Percentiles rank a stretch among this genome's conserved stretches.
phyloP scores from a whole-genome alignment of 805 yeast species.

The Cyberlindnera xishuangbannaensis region DNA sequence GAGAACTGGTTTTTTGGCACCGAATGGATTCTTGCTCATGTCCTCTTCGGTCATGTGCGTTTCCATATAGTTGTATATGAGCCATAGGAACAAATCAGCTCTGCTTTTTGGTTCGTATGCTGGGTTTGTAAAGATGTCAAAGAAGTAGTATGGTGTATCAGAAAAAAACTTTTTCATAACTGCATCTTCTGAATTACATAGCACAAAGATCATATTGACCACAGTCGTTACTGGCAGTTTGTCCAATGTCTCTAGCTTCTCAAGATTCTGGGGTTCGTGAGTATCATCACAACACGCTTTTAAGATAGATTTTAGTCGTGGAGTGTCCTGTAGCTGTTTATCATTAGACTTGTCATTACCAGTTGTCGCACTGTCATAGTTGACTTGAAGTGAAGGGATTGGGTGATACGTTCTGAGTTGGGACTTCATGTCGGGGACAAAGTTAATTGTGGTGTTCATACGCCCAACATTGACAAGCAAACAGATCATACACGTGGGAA shows the following conservation, averaged over 20 bases:
- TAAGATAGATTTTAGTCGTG: slow-evolving; percentile 81
- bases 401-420: slow-evolving; percentile 90
- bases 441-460: slow-evolving; percentile 90
- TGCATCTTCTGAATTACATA: slow-evolving; percentile 58
- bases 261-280: slow-evolving; percentile 40
- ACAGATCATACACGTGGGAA: slow-evolving; percentile 75
- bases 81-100: slow-evolving; percentile 75
- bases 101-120: slow-evolving; percentile 58
- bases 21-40: slow-evolving; percentile 53
- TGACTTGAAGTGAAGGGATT: slow-evolving; percentile 81
- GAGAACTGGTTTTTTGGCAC: slow-evolving; percentile 32
- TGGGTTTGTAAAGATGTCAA: slow-evolving; percentile 67
- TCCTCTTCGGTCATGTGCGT: slow-evolving; percentile 54
- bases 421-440: slow-evolving; percentile 93
- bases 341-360: slow-evolving; percentile 36
- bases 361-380: slow-evolving; percentile 35
- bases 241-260: slow-evolving; percentile 37
- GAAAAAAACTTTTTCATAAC: slow-evolving; percentile 33
- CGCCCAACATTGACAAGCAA: slow-evolving; percentile 87
- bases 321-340: slow-evolving; percentile 90
- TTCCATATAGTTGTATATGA: slow-evolving; percentile 74
- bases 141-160: slow-evolving; percentile 43
- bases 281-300: slow-evolving; percentile 80
- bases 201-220: slow-evolving; percentile 66
- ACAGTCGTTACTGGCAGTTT: slow-evolving; percentile 51